A percentile compares a stretch with the other conserved stretches of the same genome.
Conservation (phyloP, 2,329 filamentous ascomycete genomes). For the Fusarium transvaalense region DNA sequence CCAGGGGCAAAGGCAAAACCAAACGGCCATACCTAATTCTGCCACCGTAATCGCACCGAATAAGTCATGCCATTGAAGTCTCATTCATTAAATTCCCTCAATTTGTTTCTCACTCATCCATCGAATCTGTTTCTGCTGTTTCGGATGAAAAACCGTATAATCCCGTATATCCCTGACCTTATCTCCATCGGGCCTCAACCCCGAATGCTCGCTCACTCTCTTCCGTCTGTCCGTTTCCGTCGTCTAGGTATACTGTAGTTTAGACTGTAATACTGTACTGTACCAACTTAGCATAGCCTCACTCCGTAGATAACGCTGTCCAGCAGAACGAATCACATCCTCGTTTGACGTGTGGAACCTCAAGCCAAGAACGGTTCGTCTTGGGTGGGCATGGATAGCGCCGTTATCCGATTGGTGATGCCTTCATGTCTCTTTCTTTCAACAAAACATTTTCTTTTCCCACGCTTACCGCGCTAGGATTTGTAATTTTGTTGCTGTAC, state of each 20-base stretch:
- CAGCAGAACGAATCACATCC: conserved; percentile 14
- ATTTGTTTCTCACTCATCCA: neutral
- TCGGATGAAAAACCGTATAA: conserved; percentile 6
- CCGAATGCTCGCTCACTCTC: neutral
- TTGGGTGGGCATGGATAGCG: conserved; percentile 26
- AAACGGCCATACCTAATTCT: conserved; percentile 21
- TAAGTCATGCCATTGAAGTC: conserved; percentile 1
- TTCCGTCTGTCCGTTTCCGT: conserved; percentile 25
- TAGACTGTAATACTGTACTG: neutral
- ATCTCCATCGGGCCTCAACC: conserved; percentile 22
- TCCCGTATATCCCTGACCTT: conserved; percentile 2
- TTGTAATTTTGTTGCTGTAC: conserved; percentile 1
- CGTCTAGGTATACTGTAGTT: neutral
- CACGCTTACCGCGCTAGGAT: conserved; percentile 37
- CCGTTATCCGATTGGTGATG: conserved; percentile 40
- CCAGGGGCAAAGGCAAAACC: conserved; percentile 11
- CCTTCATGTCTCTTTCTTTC: conserved; percentile 10
- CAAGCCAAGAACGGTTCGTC: conserved; percentile 14
- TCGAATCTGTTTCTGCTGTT: no score
- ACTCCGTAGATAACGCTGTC: conserved; percentile 35
- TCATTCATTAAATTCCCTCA: conserved; percentile 22
- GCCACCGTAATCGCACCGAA: conserved; percentile 27
- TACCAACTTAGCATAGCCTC: conserved; percentile 19
- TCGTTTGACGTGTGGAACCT: neutral
- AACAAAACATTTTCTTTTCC: neutral